These are phyloP conservation scores for Fusarium sp. DNA, from an alignment of 2,329 filamentous ascomycete genomes.

Conservation along the genomic window DNA sequence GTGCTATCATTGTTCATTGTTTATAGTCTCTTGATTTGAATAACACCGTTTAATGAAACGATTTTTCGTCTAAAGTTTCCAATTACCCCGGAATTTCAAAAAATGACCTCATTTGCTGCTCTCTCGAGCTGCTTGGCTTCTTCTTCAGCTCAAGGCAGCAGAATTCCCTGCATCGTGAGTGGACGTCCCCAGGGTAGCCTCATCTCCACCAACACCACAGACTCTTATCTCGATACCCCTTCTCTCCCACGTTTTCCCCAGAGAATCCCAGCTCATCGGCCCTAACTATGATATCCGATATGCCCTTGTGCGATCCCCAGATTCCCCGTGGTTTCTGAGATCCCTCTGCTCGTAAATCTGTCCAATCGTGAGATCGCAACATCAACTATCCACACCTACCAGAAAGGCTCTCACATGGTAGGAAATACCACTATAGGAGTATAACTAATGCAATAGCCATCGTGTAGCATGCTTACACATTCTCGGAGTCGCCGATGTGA, in stretches of 20 bases:
- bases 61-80: not conserved
- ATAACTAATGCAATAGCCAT: not conserved
- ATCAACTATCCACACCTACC: slow-evolving; percentile 1
- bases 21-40: not conserved
- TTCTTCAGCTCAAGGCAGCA: slow-evolving; percentile 35
- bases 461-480: slow-evolving; percentile 8
- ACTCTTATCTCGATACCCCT: slow-evolving; percentile 3
- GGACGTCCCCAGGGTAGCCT: slow-evolving; percentile 17
- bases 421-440: not conserved
- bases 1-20: not conserved
- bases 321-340: slow-evolving; percentile 30
- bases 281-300: too few relatives aligned
- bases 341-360: not conserved
- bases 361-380: slow-evolving; percentile 19
- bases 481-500: slow-evolving; percentile 28
- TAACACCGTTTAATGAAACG: not conserved
- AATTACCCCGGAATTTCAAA: not conserved
- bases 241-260: slow-evolving; percentile 1
- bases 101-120: slow-evolving; percentile 1
- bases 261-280: not conserved
- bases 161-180: slow-evolving; percentile 31
- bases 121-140: slow-evolving; percentile 6
- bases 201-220: slow-evolving; percentile 30
- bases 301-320: slow-evolving; percentile 7
- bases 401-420: not conserved